Percentiles rank a stretch among this genome's conserved stretches.
Evolutionary conservation across 192 early-diverging fungal genomes (phyloP).

Genomic region (Coemansia sp.): DNA sequence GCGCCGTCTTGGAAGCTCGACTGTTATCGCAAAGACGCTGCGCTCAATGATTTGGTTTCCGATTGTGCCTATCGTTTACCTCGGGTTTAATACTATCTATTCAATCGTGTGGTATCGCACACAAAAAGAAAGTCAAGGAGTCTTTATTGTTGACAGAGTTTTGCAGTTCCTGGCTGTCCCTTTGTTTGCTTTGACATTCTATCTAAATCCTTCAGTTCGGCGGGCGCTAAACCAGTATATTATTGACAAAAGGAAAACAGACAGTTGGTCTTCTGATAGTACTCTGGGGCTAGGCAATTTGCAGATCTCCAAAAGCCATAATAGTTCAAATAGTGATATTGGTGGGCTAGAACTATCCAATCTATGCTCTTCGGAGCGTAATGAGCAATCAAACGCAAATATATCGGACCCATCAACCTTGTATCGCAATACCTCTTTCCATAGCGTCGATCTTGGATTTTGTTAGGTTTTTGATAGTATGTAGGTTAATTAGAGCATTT

Average conservation of each 20-base stretch:
- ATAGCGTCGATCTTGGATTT: conserved; percentile 55
- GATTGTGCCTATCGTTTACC: conserved; percentile 23
- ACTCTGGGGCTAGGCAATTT: background rate
- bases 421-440: conserved; percentile 74
- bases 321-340: background rate
- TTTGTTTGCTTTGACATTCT: conserved; percentile 32
- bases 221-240: conserved; percentile 19
- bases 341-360: background rate
- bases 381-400: background rate
- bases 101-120: conserved; percentile 24
- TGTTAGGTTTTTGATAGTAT: conserved; percentile 52
- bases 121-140: conserved; percentile 1
- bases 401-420: background rate
- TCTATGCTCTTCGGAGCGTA: background rate
- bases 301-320: background rate
- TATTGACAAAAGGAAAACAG: conserved; percentile 7
- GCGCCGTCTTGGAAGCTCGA: conserved; percentile 18
- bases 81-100: conserved; percentile 30
- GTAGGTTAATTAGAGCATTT: conserved; percentile 67
- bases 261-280: background rate
- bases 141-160: conserved; percentile 22
- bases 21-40: conserved; percentile 21
- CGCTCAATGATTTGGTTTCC: conserved; percentile 41
- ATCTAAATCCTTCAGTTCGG: conserved; percentile 28
- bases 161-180: conserved; percentile 35